These are phyloP conservation scores for Torulaspora gathmanii DNA, from an alignment of 805 yeast genomes.

Conservation along the genomic window DNA sequence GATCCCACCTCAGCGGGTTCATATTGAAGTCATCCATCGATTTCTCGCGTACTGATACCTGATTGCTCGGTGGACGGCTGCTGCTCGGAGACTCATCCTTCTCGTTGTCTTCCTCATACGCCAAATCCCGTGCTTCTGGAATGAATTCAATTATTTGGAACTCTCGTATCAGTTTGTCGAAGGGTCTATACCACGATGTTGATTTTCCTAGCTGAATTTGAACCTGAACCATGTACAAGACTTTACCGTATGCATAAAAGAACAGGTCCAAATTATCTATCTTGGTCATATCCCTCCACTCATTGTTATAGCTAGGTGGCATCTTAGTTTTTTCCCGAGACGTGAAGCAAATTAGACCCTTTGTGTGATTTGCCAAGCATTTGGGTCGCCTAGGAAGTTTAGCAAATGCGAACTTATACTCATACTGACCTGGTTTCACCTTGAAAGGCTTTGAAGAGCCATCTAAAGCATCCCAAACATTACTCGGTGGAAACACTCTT, in stretches of 20 bases:
- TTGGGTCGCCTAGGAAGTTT: slow-evolving; percentile 26
- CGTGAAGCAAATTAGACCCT: slow-evolving; percentile 21
- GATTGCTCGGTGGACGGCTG: slow-evolving; percentile 1
- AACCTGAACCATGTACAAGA: slow-evolving; percentile 28
- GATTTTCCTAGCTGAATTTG: slow-evolving; percentile 30
- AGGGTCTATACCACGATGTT: slow-evolving; percentile 31
- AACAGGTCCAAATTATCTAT: slow-evolving; percentile 26
- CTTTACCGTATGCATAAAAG: slow-evolving; percentile 30
- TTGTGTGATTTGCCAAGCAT: slow-evolving; percentile 26
- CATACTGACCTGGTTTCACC: slow-evolving; percentile 28
- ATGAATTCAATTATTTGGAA: slow-evolving; percentile 26
- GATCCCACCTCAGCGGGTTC: slow-evolving; percentile 8
- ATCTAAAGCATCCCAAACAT: slow-evolving; percentile 32
- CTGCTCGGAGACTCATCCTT: not conserved
- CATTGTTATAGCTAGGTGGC: slow-evolving; percentile 33
- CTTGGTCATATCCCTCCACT: slow-evolving; percentile 25
- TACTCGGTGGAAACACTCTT: slow-evolving; percentile 33
- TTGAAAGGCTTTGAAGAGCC: slow-evolving; percentile 31
- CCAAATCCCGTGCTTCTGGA: slow-evolving; percentile 22
- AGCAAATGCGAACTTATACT: slow-evolving; percentile 26
- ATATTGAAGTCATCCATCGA: slow-evolving; percentile 4
- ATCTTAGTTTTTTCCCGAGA: slow-evolving; percentile 20
- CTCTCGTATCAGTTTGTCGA: slow-evolving; percentile 22
- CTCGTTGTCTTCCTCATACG: slow-evolving; percentile 14
- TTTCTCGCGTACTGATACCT: not conserved